Percentiles rank a stretch among this genome's conserved stretches.
These are phyloP conservation scores for Geosmithia flava DNA, from an alignment of 2,329 filamentous ascomycete species.

Conservation along the genomic window DNA sequence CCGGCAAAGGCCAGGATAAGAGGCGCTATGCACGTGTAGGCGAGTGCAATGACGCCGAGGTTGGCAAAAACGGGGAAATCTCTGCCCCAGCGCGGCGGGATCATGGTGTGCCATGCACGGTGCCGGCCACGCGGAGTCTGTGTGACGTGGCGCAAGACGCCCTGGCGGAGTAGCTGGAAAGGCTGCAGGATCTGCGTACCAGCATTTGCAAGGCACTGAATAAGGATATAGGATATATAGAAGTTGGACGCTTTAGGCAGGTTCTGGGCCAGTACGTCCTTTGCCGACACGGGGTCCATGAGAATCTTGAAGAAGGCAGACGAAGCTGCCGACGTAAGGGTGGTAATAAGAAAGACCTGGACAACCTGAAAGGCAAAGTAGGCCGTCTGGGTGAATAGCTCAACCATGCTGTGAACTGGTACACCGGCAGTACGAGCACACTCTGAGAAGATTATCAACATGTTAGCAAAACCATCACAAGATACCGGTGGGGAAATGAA, in stretches of 20 bases:
- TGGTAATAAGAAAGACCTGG: slow-evolving; percentile 84
- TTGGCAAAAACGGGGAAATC: slow-evolving; percentile 73
- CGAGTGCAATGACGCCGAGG: slow-evolving; percentile 69
- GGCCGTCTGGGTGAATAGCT: slow-evolving; percentile 80
- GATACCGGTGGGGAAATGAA: neutral
- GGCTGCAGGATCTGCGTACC: slow-evolving; percentile 61
- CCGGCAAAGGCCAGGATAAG: slow-evolving; percentile 74
- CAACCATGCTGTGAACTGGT: slow-evolving; percentile 66
- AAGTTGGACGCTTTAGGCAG: slow-evolving; percentile 84
- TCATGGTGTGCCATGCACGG: slow-evolving; percentile 60
- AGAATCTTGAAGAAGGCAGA: slow-evolving; percentile 53
- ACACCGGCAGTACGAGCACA: slow-evolving; percentile 71
- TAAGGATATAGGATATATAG: slow-evolving; percentile 85
- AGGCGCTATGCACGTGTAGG: slow-evolving; percentile 78
- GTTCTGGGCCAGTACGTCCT: slow-evolving; percentile 55
- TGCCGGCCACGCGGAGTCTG: slow-evolving; percentile 75
- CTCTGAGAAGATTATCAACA: slow-evolving; percentile 23
- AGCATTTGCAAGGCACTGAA: slow-evolving; percentile 77
- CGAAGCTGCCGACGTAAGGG: slow-evolving; percentile 68
- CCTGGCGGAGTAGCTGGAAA: slow-evolving; percentile 44
- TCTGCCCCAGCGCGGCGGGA: slow-evolving; percentile 72
- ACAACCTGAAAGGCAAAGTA: slow-evolving; percentile 89
- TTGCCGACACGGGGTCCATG: slow-evolving; percentile 46
- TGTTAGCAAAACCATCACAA: neutral
- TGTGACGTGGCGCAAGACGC: slow-evolving; percentile 56